Evolutionary conservation across 768 basidiomycete genomes (phyloP).

Genomic region (Mycena galericulata): DNA sequence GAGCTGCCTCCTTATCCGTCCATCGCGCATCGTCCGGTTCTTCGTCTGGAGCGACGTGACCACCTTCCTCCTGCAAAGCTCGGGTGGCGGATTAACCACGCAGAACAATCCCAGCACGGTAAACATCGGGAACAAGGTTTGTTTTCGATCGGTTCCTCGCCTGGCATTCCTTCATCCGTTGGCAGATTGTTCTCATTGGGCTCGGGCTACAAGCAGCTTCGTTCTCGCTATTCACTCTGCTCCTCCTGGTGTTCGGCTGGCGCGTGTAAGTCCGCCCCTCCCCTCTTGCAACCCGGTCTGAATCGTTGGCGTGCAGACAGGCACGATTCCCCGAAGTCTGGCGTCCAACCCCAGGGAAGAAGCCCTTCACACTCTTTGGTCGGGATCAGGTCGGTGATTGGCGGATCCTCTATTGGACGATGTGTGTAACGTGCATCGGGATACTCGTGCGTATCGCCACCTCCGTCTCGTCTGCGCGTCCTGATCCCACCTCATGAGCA

Average conservation of each 20-base stretch:
- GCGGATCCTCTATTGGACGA: slow-evolving; percentile 53
- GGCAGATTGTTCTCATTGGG: slow-evolving; percentile 54
- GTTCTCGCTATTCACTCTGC: slow-evolving; percentile 48
- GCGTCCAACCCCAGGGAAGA: not conserved
- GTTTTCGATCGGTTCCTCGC: not conserved
- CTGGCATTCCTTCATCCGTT: not conserved
- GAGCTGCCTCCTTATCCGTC: slow-evolving; percentile 53
- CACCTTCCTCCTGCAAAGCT: slow-evolving; percentile 66
- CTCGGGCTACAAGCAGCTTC: slow-evolving; percentile 57
- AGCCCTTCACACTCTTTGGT: not conserved
- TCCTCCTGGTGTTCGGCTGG: slow-evolving; percentile 50
- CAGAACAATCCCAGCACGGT: slow-evolving; percentile 28
- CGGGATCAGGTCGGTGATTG: slow-evolving; percentile 50
- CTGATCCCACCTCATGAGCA: slow-evolving; percentile 29
- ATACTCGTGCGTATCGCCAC: slow-evolving; percentile 56
- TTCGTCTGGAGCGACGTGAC: slow-evolving; percentile 64
- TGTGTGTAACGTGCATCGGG: slow-evolving; percentile 57
- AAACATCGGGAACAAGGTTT: slow-evolving; percentile 41
- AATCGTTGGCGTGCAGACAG: not conserved
- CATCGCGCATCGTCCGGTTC: slow-evolving; percentile 52
- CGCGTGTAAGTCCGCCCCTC: slow-evolving; percentile 40
- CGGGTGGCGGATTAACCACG: slow-evolving; percentile 48
- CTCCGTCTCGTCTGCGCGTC: not conserved
- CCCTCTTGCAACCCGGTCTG: not conserved
- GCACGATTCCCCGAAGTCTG: not conserved